Conservation (phyloP, 441 rosid species). For the Cnidoscolus chayamansa region DNA sequence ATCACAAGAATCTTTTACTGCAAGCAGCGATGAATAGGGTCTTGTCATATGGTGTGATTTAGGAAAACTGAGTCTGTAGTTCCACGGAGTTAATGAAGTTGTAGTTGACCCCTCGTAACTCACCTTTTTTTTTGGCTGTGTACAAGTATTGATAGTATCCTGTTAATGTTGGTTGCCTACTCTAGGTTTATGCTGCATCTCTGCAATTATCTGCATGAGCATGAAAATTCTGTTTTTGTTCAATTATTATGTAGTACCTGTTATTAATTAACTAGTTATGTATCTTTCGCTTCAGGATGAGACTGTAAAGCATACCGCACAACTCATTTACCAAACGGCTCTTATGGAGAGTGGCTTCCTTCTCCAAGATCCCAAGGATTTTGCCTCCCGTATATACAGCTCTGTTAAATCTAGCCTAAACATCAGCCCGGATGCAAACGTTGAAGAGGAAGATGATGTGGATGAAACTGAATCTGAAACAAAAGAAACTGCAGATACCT, state of each 20-base stretch:
- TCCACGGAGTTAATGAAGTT: too few relatives aligned
- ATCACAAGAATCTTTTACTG: too few relatives aligned
- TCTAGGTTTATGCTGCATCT: not conserved
- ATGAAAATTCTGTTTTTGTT: not conserved
- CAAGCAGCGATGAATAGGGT: too few relatives aligned
- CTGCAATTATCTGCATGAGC: too few relatives aligned
- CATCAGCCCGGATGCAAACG: slow-evolving; percentile 67
- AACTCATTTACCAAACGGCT: slow-evolving; percentile 87
- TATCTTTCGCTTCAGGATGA: slow-evolving; percentile 47
- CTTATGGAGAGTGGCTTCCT: slow-evolving; percentile 90
- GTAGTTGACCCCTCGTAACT: too few relatives aligned
- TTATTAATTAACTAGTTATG: not conserved
- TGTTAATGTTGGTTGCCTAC: not conserved
- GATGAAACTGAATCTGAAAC: slow-evolving; percentile 58
- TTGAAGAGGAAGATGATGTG: slow-evolving; percentile 72
- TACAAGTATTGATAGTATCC: too few relatives aligned
- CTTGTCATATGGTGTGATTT: not conserved
- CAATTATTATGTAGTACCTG: not conserved
- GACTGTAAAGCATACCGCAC: slow-evolving; percentile 68
- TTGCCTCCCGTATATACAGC: slow-evolving; percentile 70
- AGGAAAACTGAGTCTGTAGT: not conserved
- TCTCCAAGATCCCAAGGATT: slow-evolving; percentile 71
- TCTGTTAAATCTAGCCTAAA: slow-evolving; percentile 70
- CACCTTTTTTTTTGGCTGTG: too few relatives aligned
- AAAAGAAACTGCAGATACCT: slow-evolving; percentile 21